phyloP scores from a whole-genome alignment of 345 rosid genomes.

The Eucalyptus lansdowneana region DNA sequence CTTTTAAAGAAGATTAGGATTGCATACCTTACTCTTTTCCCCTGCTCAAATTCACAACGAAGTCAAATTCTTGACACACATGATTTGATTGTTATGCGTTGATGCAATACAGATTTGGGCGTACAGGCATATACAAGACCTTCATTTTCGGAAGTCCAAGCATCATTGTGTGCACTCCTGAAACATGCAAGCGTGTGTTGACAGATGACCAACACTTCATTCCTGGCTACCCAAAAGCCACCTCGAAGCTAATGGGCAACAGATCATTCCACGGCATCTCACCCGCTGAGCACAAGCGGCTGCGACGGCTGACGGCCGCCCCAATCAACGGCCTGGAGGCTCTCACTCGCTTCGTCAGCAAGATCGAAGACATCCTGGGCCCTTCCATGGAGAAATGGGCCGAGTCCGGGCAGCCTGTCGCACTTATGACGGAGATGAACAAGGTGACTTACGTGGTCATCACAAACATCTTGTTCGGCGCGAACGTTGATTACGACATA shows the following conservation, averaged over 20 bases:
- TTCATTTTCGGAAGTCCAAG: conserved; percentile 26
- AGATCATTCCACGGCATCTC: conserved; percentile 26
- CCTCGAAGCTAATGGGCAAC: conserved; percentile 9
- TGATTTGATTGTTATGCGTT: not conserved
- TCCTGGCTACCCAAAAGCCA: conserved; percentile 19
- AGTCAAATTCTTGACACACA: too few relatives aligned
- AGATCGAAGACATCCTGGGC: conserved; percentile 20
- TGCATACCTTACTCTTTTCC: too few relatives aligned
- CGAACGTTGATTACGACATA: not conserved
- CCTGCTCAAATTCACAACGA: too few relatives aligned
- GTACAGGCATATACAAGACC: conserved; percentile 14
- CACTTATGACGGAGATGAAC: conserved; percentile 15
- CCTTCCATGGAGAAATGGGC: conserved; percentile 17
- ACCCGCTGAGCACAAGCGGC: conserved; percentile 40
- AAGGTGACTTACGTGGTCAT: conserved; percentile 18
- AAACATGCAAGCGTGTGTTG: conserved; percentile 14
- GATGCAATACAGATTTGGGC: conserved; percentile 11
- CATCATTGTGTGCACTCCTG: conserved; percentile 19
- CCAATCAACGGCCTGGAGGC: conserved; percentile 47
- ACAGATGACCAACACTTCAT: conserved; percentile 17
- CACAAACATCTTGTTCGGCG: conserved; percentile 15
- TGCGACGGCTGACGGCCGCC: conserved; percentile 39
- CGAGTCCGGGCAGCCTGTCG: not conserved
- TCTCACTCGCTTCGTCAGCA: conserved; percentile 17
- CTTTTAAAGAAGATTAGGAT: too few relatives aligned